phyloP scores from a whole-genome alignment of 495 filamentous ascomycete species.

The Thozetella sp. region DNA sequence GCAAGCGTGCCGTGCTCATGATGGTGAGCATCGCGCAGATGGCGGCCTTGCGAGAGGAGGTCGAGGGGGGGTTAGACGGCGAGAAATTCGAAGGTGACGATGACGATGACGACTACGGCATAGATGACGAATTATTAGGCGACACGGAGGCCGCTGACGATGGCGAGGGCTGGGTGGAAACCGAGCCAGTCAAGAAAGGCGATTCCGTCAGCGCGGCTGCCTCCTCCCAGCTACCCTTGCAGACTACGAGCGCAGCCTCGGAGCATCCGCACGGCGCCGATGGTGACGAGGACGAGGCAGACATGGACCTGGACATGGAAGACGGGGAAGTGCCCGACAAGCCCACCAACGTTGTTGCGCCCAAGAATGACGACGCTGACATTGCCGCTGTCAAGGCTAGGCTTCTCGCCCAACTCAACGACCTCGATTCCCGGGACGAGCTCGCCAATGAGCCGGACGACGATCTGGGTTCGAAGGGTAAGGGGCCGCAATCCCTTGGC shows the following conservation, averaged over 20 bases:
- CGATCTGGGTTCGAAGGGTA: not conserved
- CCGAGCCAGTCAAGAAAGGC: slow-evolving; percentile 6
- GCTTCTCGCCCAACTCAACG: slow-evolving; percentile 50
- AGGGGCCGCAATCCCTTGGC: not conserved
- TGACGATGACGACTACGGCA: slow-evolving; percentile 30
- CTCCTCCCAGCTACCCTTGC: not conserved
- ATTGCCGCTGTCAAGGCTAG: slow-evolving; percentile 62
- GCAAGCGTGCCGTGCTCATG: slow-evolving; percentile 57
- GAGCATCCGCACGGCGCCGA: slow-evolving; percentile 13
- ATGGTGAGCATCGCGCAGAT: slow-evolving; percentile 52
- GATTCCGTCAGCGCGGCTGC: not conserved
- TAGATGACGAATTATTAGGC: slow-evolving; percentile 25
- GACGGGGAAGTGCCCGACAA: slow-evolving; percentile 45
- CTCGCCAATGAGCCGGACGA: not conserved
- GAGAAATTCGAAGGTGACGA: slow-evolving; percentile 15
- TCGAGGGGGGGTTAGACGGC: slow-evolving; percentile 25
- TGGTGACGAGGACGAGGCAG: slow-evolving; percentile 27
- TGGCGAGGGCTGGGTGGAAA: slow-evolving; percentile 15
- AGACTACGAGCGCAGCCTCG: slow-evolving; percentile 15
- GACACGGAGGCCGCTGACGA: slow-evolving; percentile 16
- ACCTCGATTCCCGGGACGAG: slow-evolving; percentile 9
- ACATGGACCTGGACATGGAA: slow-evolving; percentile 46
- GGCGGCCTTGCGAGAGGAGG: slow-evolving; percentile 36
- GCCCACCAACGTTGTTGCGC: slow-evolving; percentile 15
- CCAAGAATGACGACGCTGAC: slow-evolving; percentile 34